Conservation (phyloP, 2,329 filamentous ascomycete genomes). For the Aureobasidium namibiae region DNA sequence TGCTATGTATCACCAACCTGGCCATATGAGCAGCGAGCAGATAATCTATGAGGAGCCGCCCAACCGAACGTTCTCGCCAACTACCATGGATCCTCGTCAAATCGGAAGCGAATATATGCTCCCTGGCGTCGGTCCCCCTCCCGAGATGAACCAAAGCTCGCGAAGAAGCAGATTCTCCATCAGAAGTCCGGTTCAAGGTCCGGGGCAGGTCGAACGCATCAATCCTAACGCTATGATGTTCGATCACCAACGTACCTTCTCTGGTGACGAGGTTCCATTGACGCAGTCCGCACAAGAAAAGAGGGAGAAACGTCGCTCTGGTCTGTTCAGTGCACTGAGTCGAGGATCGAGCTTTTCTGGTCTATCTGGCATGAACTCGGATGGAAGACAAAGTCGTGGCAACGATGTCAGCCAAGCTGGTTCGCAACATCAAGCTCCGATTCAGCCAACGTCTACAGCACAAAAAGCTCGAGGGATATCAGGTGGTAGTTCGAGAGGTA, state of each 20-base stretch:
- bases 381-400: conserved; percentile 5
- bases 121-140: conserved; percentile 30
- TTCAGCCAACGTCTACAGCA: neutral
- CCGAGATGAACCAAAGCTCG: neutral
- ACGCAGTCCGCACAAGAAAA: conserved; percentile 11
- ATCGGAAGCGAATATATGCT: conserved; percentile 34
- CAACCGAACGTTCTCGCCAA: neutral
- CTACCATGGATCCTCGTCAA: conserved; percentile 27
- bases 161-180: neutral
- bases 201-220: conserved; percentile 5
- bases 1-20: neutral
- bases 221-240: conserved; percentile 5
- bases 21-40: neutral
- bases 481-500: conserved; percentile 9
- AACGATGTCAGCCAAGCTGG: neutral
- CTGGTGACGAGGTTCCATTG: conserved; percentile 5
- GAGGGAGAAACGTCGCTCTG: conserved; percentile 16
- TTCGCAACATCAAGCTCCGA: neutral
- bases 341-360: conserved; percentile 14
- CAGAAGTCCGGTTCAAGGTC: neutral
- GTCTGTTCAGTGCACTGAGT: conserved; percentile 20
- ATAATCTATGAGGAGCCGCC: neutral
- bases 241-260: conserved; percentile 9
- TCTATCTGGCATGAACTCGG: neutral
- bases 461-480: neutral